Evolutionary conservation across 1,284 basidiomycete species (phyloP).

Genomic region (Pyrrhoderma lamaoense): DNA sequence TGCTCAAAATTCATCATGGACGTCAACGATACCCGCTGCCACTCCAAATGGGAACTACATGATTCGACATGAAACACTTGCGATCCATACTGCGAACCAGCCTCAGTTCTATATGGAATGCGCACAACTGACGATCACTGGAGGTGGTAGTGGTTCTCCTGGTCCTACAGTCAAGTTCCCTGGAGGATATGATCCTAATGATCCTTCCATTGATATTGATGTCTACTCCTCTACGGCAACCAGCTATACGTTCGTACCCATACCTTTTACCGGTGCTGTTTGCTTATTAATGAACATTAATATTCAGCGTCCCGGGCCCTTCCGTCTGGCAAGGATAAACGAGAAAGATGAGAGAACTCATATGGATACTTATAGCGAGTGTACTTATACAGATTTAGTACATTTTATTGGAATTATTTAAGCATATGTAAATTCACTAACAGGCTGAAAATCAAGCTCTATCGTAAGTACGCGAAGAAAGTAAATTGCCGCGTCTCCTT

Average conservation of each 20-base stretch:
- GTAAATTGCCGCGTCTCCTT: too few relatives aligned
- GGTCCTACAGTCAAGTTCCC: slow-evolving; percentile 18
- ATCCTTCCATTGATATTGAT: slow-evolving; percentile 15
- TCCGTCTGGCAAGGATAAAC: too few relatives aligned
- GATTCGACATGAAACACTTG: slow-evolving; percentile 50
- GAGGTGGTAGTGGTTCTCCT: slow-evolving; percentile 29
- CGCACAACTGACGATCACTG: slow-evolving; percentile 32
- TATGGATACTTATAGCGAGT: too few relatives aligned
- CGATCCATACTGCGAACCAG: slow-evolving; percentile 34
- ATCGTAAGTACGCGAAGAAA: too few relatives aligned
- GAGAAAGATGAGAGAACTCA: too few relatives aligned
- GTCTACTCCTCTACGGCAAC: slow-evolving; percentile 15
- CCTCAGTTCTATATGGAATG: slow-evolving; percentile 36
- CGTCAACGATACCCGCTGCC: slow-evolving; percentile 43
- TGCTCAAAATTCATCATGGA: slow-evolving; percentile 46
- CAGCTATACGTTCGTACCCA: slow-evolving; percentile 13
- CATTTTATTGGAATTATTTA: too few relatives aligned
- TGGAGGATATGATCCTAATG: slow-evolving; percentile 12
- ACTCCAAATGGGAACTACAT: slow-evolving; percentile 46
- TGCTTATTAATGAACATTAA: slow-evolving; percentile 8
- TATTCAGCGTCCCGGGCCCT: too few relatives aligned
- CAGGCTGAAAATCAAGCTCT: too few relatives aligned
- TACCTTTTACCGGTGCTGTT: too few relatives aligned
- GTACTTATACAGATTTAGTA: too few relatives aligned
- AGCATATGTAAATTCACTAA: too few relatives aligned